These are phyloP conservation scores for Batkoa obscura DNA, from an alignment of 371 early-diverging fungal species.

Conservation along the genomic window DNA sequence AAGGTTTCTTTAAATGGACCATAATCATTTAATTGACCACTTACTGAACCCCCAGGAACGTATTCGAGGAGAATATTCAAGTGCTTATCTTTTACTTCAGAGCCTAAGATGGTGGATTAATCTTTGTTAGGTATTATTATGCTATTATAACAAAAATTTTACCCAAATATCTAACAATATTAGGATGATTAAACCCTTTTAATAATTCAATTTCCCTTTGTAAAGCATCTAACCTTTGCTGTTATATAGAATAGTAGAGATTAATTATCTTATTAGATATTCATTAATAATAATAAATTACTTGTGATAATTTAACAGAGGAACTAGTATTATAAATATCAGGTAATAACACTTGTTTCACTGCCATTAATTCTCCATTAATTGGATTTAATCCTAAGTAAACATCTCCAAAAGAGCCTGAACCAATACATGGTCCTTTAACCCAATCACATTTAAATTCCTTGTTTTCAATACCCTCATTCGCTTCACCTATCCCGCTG, in stretches of 20 bases:
- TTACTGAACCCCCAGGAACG: conserved; percentile 95
- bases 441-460: conserved; percentile 37
- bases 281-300: neutral
- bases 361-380: conserved; percentile 86
- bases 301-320: conserved; percentile 25
- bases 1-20: conserved; percentile 74
- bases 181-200: conserved; percentile 72
- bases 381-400: conserved; percentile 73
- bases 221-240: conserved; percentile 33
- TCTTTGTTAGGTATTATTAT: no score
- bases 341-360: conserved; percentile 89
- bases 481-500: neutral
- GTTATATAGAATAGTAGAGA: neutral
- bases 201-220: conserved; percentile 79
- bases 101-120: conserved; percentile 27
- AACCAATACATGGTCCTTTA: conserved; percentile 79
- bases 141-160: neutral
- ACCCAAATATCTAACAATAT: conserved; percentile 80
- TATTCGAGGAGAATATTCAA: conserved; percentile 96
- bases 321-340: conserved; percentile 37
- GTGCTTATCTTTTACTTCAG: conserved; percentile 52
- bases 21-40: conserved; percentile 58
- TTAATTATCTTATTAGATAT: neutral
- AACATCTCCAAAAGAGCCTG: conserved; percentile 94
- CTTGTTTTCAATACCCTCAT: no score